Evolutionary conservation across 2,329 filamentous ascomycete genomes (phyloP).

Genomic region (Fusarium brevicatenulatum): DNA sequence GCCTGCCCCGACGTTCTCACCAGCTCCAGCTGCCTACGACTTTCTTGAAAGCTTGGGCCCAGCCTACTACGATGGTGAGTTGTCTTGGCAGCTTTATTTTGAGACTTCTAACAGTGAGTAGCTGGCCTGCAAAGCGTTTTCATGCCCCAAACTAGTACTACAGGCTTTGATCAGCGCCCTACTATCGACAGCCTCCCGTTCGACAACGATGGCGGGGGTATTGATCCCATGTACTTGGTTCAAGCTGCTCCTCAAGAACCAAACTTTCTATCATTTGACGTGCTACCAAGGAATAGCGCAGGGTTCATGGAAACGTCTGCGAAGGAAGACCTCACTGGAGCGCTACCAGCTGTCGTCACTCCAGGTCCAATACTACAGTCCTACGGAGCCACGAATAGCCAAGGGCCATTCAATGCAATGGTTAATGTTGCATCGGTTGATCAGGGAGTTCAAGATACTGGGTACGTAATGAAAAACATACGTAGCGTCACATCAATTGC

Average conservation of each 20-base stretch:
- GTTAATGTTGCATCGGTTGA: too few relatives aligned
- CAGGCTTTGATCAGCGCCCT: too few relatives aligned
- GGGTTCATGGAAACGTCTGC: not conserved
- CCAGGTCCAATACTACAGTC: not conserved
- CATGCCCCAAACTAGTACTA: not conserved
- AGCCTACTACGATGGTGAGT: not conserved
- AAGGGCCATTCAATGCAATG: too few relatives aligned
- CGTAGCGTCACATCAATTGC: not conserved
- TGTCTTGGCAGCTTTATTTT: rapidly evolving
- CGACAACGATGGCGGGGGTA: rapidly evolving
- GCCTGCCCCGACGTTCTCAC: not conserved
- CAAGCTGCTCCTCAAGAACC: not conserved
- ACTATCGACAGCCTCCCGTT: not conserved
- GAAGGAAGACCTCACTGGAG: not conserved
- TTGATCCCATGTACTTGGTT: not conserved
- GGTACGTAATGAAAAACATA: not conserved
- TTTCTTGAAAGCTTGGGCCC: rapidly evolving
- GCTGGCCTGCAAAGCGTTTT: not conserved
- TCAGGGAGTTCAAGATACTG: not conserved
- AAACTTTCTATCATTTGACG: not conserved
- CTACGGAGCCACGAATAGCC: rapidly evolving
- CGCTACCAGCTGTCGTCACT: not conserved
- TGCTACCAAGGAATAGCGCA: rapidly evolving
- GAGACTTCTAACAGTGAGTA: not conserved
- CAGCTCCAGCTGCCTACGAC: not conserved